Evolutionary conservation across 768 basidiomycete genomes (phyloP), one percentile per base, ranked within the genome.

Genomic region (Chiua virens): DNA sequence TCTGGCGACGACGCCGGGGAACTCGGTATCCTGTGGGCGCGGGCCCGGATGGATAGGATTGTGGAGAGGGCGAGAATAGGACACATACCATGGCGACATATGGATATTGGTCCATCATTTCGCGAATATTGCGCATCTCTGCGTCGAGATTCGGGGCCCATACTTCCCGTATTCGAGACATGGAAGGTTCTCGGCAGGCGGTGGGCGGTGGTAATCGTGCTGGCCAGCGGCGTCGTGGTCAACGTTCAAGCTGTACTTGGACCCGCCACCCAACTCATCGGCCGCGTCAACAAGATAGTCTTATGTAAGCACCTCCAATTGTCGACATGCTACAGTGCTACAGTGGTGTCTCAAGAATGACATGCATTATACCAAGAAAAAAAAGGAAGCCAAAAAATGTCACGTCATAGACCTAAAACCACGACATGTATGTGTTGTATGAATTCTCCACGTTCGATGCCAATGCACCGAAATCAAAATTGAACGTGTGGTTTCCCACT

Each of bases 1-100:
- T 18, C 97, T 83, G 4, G 96, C 97, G 49, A 99, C 97, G 38
- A 98, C 94, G 9, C 97, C 97, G 30, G 97, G 97, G 70, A 98
- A 98, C 68, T 99, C 97, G 47, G 97, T 98, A 70, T 99, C 96
- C 96, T 98, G 69, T 41, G 30, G 30, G 47, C 17, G 30, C 20
- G 53, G 47, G n/a, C 25, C 42, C 38, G 36, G 45, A 47, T 47
- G 36, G 40, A 37, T 39, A 37, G 43, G 32, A 55, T 55, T 30
- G 35, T 18, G 49, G 21, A 40, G 10, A 9, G 30, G 30, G 30
- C 30, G 47, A 55, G 32, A 56, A 49, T 47, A 54, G 59, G 63
- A 78, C 47, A 54, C 56, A 78, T 62, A 87, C 95, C 93, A 99
- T 95, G 61, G 95, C 92, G 65, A 99, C 83, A 73, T 86, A 97